A percentile compares a stretch with the other conserved stretches of the same genome.
Conservation (phyloP, 1,139 yeast species). For the Candida glucosophila region DNA sequence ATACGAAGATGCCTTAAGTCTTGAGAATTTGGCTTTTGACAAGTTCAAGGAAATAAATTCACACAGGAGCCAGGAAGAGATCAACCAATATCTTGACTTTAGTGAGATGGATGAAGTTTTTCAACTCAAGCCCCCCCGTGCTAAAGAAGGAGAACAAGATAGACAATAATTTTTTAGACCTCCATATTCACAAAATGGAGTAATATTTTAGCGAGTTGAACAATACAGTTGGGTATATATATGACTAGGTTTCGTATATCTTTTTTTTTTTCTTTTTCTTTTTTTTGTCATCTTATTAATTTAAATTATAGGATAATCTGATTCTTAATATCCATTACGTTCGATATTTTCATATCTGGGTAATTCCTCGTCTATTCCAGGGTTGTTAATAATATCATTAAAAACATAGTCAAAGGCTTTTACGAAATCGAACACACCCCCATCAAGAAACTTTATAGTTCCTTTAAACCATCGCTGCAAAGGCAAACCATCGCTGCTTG, state of each 20-base stretch:
- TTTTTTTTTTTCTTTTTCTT: no score
- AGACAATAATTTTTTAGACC: no score
- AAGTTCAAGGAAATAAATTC: conserved; percentile 21
- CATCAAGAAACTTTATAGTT: conserved; percentile 33
- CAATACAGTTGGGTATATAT: no score
- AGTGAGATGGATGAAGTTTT: conserved; percentile 40
- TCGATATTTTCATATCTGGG: conserved; percentile 35
- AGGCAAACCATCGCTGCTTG: conserved; percentile 35
- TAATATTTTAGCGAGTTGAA: no score
- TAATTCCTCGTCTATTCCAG: conserved; percentile 35
- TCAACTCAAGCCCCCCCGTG: conserved; percentile 32
- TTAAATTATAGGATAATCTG: conserved; percentile 1
- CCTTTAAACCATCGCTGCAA: conserved; percentile 30
- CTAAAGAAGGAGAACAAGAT: conserved; percentile 10
- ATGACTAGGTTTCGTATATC: no score
- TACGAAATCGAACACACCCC: conserved; percentile 37
- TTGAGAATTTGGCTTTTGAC: conserved; percentile 44
- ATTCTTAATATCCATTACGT: no score
- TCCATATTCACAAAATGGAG: no score
- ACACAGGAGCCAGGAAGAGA: conserved; percentile 16
- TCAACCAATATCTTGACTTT: conserved; percentile 33
- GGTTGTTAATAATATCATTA: conserved; percentile 25
- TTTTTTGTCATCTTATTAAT: conserved; percentile 1
- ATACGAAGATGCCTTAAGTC: conserved; percentile 62
- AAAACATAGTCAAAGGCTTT: conserved; percentile 18